These are phyloP conservation scores for Candida vaughaniae DNA, from an alignment of 805 yeast genomes.

Conservation along the genomic window DNA sequence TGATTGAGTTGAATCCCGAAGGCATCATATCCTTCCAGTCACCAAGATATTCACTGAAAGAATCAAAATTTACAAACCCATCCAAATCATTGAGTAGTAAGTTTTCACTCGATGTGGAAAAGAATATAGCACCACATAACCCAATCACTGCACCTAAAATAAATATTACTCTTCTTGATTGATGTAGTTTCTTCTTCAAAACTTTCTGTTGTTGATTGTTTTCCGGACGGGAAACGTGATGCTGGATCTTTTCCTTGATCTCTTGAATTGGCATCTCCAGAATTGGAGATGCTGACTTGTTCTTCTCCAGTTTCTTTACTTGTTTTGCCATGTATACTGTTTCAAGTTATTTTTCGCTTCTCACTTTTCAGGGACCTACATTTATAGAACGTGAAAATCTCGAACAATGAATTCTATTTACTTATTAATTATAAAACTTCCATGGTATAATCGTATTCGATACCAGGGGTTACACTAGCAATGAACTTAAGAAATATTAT, in stretches of 20 bases:
- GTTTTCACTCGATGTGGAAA: slow-evolving; percentile 42
- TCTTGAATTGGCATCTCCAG: slow-evolving; percentile 11
- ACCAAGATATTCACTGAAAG: slow-evolving; percentile 41
- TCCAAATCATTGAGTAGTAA: slow-evolving; percentile 47
- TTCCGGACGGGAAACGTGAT: slow-evolving; percentile 32
- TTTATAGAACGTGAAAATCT: too few species aligned
- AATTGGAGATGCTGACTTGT: slow-evolving; percentile 1
- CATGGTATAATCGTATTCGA: slow-evolving; percentile 98
- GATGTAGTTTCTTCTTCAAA: slow-evolving; percentile 30
- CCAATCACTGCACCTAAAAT: slow-evolving; percentile 75
- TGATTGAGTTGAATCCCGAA: slow-evolving; percentile 53
- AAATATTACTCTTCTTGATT: slow-evolving; percentile 60
- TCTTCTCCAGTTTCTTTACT: slow-evolving; percentile 5
- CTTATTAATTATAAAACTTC: slow-evolving; percentile 73
- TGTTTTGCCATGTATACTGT: slow-evolving; percentile 15
- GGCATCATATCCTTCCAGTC: slow-evolving; percentile 82
- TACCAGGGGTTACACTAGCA: slow-evolving; percentile 96
- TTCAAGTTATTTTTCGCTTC: too few species aligned
- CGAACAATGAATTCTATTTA: too few species aligned
- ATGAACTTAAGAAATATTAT: slow-evolving; percentile 89
- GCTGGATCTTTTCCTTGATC: slow-evolving; percentile 24
- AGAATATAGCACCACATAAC: slow-evolving; percentile 58
- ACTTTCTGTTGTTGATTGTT: slow-evolving; percentile 9
- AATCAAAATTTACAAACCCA: slow-evolving; percentile 52
- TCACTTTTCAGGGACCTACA: too few species aligned